Conservation (phyloP, 2,329 filamentous ascomycete genomes). For the Fusarium sarcochroum region DNA sequence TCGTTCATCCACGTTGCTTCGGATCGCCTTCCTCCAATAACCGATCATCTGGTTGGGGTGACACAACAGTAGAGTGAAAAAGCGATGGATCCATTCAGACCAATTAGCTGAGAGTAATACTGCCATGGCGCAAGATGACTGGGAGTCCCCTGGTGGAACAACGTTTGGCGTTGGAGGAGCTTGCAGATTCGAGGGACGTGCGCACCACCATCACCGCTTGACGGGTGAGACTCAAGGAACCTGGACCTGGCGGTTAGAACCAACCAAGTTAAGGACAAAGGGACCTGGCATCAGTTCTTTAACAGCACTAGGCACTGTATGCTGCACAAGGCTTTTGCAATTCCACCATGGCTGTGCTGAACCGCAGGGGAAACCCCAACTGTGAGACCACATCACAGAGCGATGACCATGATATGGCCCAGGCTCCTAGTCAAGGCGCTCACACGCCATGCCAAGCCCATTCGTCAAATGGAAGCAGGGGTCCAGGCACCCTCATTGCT, state of each 20-base stretch:
- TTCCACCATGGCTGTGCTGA: no score
- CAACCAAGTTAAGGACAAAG: slow-evolving; percentile 2
- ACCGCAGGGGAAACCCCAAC: background rate
- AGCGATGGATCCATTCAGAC: slow-evolving; percentile 1
- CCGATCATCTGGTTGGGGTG: slow-evolving; percentile 11
- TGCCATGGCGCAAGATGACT: background rate
- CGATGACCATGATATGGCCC: background rate
- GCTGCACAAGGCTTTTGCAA: no score
- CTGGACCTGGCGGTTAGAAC: slow-evolving; percentile 10
- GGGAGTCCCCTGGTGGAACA: slow-evolving; percentile 7
- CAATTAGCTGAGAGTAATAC: slow-evolving; percentile 1
- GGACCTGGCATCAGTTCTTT: slow-evolving; percentile 17
- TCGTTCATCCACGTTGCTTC: slow-evolving; percentile 15
- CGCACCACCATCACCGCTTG: slow-evolving; percentile 35
- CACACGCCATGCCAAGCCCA: background rate
- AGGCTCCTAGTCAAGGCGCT: background rate
- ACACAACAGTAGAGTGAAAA: slow-evolving; percentile 4
- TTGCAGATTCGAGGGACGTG: slow-evolving; percentile 15
- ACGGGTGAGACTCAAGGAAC: slow-evolving; percentile 8
- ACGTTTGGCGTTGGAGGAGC: background rate
- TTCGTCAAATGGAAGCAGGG: slow-evolving; percentile 16
- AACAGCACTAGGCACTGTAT: no score
- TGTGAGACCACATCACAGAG: background rate
- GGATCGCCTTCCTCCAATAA: slow-evolving; percentile 24
- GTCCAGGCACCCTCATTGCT: slow-evolving; percentile 6